A percentile compares a stretch with the other conserved stretches of the same genome.
Conservation (phyloP, 176 grass and related monocot genomes). For the Rhynchospora tenuis region DNA sequence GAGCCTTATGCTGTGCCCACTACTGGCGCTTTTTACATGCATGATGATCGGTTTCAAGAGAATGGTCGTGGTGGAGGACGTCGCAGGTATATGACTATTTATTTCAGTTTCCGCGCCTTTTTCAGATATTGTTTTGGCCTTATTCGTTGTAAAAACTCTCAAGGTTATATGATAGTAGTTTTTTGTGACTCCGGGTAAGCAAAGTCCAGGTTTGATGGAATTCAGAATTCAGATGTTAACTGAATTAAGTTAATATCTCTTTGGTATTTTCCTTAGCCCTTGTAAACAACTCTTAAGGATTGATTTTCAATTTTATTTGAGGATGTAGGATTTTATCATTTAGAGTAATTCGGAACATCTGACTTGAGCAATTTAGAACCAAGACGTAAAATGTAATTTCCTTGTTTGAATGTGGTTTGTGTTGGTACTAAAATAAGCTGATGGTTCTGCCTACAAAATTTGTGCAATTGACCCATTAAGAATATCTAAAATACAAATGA, state of each 20-base stretch:
- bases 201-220: neutral
- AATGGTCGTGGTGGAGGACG: slow-evolving; percentile 49
- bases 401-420: neutral
- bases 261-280: neutral
- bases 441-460: neutral
- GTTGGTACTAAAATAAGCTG: neutral
- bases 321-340: neutral
- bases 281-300: neutral
- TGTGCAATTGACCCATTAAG: neutral
- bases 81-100: slow-evolving; percentile 46
- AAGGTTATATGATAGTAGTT: neutral
- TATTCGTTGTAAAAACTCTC: neutral
- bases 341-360: neutral
- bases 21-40: slow-evolving; percentile 95
- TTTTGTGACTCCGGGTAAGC: neutral
- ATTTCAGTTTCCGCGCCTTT: no score
- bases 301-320: neutral
- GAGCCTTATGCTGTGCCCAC: slow-evolving; percentile 94
- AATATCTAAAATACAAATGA: neutral
- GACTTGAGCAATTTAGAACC: neutral
- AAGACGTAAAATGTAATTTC: neutral
- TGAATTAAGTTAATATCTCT: neutral
- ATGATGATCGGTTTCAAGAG: slow-evolving; percentile 97
- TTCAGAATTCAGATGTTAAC: neutral
- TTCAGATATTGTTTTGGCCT: no score